Base-by-base conservation (phyloP, 495 filamentous ascomycete species). In the Pseudevernia furfuracea region DNA sequence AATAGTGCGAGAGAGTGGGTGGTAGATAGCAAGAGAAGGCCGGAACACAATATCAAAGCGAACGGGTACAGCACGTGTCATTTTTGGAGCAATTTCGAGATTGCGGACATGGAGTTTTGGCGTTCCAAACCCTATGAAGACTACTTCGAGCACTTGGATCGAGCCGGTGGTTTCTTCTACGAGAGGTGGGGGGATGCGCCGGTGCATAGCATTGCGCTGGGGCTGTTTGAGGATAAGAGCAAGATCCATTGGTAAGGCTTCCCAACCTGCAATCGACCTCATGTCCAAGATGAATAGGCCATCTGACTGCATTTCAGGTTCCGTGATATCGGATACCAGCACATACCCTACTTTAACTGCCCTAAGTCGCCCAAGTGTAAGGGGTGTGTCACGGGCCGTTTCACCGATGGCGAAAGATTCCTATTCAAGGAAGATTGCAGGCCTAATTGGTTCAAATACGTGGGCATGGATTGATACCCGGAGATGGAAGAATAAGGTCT, bases 31-130 rank as follows among this genome's bases (percentile, higher is more conserved):
- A 73, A 80, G 52, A 81, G 84, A 59, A 83, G 95, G 57, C 94
- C 95, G 11, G 82, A 90, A 23, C 89, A 96, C 74, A 68, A 68
- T 34, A 64, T 61, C 15, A 83, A 85, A 58, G 92, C 91, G 38
- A 86, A 94, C 64, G 94, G 94, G 44, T 98, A 97, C 80, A 94
- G 90, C 15, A 98, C 95, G n/a, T 99, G 95, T 74, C 95, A 99
- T 76, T 99, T 99, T 80, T 99, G 95, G 95, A 91, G 86, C 64
- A 99, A 99, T 77, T 99, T 99, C 71, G 95, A 99, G 77, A 95
- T 99, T 69, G 95, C 85, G 41, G 92, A 96, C 73, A 85, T 99
- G 84, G 84, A 82, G 66, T 97, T 99, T 78, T 99, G 92, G 91
- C 82, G 95, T 15, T 88, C 91, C 69, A 84, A 92, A 74, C 81